Evolutionary conservation across 1,284 basidiomycete genomes (phyloP).

Genomic region (Waitea zeae): DNA sequence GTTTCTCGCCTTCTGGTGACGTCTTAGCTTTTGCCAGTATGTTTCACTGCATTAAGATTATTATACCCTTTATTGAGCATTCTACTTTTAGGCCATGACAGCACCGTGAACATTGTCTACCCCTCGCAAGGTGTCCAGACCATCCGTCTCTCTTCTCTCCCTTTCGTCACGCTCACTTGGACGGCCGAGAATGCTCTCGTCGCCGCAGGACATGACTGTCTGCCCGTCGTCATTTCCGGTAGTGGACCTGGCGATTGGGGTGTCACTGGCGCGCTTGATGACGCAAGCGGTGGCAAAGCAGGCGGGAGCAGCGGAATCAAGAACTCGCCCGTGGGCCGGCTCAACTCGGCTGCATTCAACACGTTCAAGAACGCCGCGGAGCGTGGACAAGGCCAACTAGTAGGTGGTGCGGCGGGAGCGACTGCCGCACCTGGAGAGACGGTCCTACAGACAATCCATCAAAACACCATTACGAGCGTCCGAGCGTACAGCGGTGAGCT

Average conservation of each 20-base stretch:
- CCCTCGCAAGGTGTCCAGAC: slow-evolving; percentile 55
- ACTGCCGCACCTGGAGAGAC: slow-evolving; percentile 33
- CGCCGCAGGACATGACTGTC: slow-evolving; percentile 95
- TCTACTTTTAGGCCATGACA: slow-evolving; percentile 65
- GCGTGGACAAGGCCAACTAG: slow-evolving; percentile 60
- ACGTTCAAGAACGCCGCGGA: slow-evolving; percentile 89
- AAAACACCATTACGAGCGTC: slow-evolving; percentile 95
- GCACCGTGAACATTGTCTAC: slow-evolving; percentile 79
- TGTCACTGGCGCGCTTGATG: slow-evolving; percentile 69
- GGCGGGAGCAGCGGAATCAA: slow-evolving; percentile 17
- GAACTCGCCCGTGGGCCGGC: slow-evolving; percentile 44
- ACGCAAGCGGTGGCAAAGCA: slow-evolving; percentile 32
- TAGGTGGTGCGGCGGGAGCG: slow-evolving; percentile 19
- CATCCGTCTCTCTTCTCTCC: slow-evolving; percentile 64
- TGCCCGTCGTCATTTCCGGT: slow-evolving; percentile 78
- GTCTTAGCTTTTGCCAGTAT: slow-evolving; percentile 81
- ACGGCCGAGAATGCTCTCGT: slow-evolving; percentile 68
- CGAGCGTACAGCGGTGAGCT: slow-evolving; percentile 52
- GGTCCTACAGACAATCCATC: slow-evolving; percentile 80
- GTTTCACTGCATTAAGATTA: slow-evolving; percentile 11
- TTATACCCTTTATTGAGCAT: slow-evolving; percentile 3
- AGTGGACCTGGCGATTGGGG: slow-evolving; percentile 50
- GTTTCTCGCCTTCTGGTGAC: slow-evolving; percentile 91
- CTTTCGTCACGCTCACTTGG: slow-evolving; percentile 74
- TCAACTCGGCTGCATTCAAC: slow-evolving; percentile 92